Evolutionary conservation across 2,329 filamentous ascomycete genomes (phyloP).

Genomic region (Xylaria sp.): DNA sequence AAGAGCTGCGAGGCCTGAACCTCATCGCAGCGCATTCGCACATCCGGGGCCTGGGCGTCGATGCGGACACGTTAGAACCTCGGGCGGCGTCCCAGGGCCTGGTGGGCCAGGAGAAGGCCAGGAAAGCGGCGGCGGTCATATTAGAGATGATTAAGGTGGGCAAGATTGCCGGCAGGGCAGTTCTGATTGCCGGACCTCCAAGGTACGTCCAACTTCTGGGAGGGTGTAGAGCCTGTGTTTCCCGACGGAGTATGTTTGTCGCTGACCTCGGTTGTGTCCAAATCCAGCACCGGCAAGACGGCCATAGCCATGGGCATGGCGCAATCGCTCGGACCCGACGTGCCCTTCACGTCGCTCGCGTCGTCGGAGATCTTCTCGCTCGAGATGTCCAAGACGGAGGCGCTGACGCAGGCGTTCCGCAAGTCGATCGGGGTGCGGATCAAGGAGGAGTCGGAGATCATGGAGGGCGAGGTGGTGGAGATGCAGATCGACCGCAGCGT

Average conservation of each 20-base stretch:
- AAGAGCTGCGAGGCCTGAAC: constrained; percentile 94
- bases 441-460: constrained; percentile 98
- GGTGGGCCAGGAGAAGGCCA: constrained; percentile 93
- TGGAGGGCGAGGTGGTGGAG: constrained; percentile 98
- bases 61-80: constrained; percentile 87
- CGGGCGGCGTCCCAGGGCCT: constrained; percentile 85
- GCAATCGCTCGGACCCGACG: constrained; percentile 89
- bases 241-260: neutral
- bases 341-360: constrained; percentile 94
- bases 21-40: constrained; percentile 98
- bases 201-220: constrained; percentile 52
- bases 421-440: constrained; percentile 98
- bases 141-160: constrained; percentile 99
- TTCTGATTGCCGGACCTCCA: constrained; percentile 92
- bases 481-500: constrained; percentile 98
- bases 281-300: constrained; percentile 88
- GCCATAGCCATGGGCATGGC: constrained; percentile 99
- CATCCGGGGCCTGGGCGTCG: constrained; percentile 92
- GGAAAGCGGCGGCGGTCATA: constrained; percentile 94
- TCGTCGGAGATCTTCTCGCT: constrained; percentile 97
- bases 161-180: constrained; percentile 94
- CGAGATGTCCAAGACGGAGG: constrained; percentile 99
- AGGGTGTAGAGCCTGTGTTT: neutral
- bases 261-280: constrained; percentile 22
- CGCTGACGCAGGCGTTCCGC: constrained; percentile 96